These are phyloP conservation scores for Trypanosoma conorhini DNA, from an alignment of 208 protist genomes.

Conservation along the genomic window DNA sequence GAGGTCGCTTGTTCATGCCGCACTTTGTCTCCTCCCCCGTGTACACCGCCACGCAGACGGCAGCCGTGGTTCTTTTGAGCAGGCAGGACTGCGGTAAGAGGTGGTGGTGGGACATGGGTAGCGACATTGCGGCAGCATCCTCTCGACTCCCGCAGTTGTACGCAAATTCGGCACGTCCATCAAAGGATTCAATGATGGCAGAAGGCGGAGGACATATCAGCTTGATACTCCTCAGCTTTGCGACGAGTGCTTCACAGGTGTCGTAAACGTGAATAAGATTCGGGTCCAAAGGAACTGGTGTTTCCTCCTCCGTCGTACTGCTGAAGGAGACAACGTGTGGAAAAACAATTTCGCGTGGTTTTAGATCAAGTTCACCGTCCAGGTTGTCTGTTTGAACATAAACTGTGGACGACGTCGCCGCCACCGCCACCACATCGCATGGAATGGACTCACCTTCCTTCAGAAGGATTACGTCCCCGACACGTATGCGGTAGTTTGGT, in stretches of 20 bases:
- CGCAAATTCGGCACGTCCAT: constrained; percentile 54
- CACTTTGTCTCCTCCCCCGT: constrained; percentile 97
- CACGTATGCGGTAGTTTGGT: constrained; percentile 58
- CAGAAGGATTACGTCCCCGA: constrained; percentile 87
- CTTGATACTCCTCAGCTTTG: constrained; percentile 24
- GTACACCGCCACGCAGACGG: constrained; percentile 92
- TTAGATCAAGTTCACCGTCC: constrained; percentile 94
- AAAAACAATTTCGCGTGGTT: constrained; percentile 72
- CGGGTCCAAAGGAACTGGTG: neutral
- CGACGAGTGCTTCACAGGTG: constrained; percentile 9
- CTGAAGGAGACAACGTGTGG: constrained; percentile 10
- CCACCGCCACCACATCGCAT: constrained; percentile 89
- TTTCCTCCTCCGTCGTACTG: neutral
- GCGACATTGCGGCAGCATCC: neutral
- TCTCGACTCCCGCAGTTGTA: neutral
- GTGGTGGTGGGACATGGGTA: constrained; percentile 66
- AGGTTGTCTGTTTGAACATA: constrained; percentile 95
- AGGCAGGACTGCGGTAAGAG: constrained; percentile 88
- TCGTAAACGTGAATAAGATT: constrained; percentile 31
- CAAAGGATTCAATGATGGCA: constrained; percentile 88
- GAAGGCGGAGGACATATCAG: constrained; percentile 76
- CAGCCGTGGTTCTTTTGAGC: constrained; percentile 82
- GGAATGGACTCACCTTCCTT: constrained; percentile 84
- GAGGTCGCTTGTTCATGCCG: constrained; percentile 87
- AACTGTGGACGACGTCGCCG: constrained; percentile 29